Evolutionary conservation across 352 stramenopile genomes (phyloP).

Genomic region (Phytophthora tubulina): DNA sequence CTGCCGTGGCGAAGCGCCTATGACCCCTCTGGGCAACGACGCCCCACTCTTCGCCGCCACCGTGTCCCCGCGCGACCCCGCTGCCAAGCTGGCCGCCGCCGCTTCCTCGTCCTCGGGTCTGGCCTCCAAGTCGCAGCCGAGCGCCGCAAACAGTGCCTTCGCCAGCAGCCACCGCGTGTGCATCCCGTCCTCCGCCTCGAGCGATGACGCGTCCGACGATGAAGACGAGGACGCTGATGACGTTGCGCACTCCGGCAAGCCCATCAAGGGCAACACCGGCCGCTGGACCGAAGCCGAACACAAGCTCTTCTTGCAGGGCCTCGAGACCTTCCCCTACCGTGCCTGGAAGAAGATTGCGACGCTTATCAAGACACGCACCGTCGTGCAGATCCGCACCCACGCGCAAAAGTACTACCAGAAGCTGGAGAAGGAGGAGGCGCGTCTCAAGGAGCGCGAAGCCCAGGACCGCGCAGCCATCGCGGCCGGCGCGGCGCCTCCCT

Average conservation of each 20-base stretch:
- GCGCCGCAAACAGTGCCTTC: slow-evolving; percentile 16
- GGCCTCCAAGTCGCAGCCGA: slow-evolving; percentile 20
- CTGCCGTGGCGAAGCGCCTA: slow-evolving; percentile 43
- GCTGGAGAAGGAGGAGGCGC: slow-evolving; percentile 87
- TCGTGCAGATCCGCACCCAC: slow-evolving; percentile 91
- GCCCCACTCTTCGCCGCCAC: slow-evolving; percentile 38
- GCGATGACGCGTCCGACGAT: slow-evolving; percentile 45
- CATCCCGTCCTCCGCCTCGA: slow-evolving; percentile 36
- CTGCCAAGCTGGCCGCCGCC: slow-evolving; percentile 52
- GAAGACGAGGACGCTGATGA: slow-evolving; percentile 47
- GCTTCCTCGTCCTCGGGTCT: background rate
- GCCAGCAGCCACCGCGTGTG: slow-evolving; percentile 36
- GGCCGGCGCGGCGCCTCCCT: slow-evolving; percentile 4
- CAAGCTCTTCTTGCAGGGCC: slow-evolving; percentile 89
- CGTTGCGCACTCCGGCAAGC: slow-evolving; percentile 32
- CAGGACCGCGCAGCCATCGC: slow-evolving; percentile 42
- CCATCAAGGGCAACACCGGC: slow-evolving; percentile 79
- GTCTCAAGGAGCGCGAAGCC: slow-evolving; percentile 75
- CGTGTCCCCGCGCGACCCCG: slow-evolving; percentile 66
- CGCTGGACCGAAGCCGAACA: slow-evolving; percentile 90
- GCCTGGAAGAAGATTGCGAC: slow-evolving; percentile 94
- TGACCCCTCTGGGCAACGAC: slow-evolving; percentile 56
- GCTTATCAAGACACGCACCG: slow-evolving; percentile 94
- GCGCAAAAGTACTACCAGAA: slow-evolving; percentile 93
- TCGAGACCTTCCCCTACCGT: slow-evolving; percentile 88